phyloP scores from a whole-genome alignment of 805 yeast species.

The Ogataea naganishii region DNA sequence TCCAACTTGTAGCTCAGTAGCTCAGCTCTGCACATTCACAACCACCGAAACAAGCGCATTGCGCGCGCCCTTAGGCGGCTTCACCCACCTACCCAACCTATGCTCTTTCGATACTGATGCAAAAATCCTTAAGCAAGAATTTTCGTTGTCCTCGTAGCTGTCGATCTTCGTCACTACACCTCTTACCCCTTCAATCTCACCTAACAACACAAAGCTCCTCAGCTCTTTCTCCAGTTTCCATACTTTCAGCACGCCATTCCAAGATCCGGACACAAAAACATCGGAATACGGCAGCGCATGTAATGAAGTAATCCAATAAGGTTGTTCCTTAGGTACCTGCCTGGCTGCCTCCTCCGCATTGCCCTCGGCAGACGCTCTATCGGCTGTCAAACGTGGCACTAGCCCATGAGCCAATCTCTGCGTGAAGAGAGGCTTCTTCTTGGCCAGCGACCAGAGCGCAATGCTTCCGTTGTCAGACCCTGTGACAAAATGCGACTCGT shows the following conservation, averaged over 20 bases:
- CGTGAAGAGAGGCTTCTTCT: constrained; percentile 77
- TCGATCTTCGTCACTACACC: constrained; percentile 68
- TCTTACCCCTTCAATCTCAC: constrained; percentile 46
- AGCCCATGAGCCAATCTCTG: constrained; percentile 74
- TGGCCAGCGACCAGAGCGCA: constrained; percentile 82
- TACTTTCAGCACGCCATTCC: constrained; percentile 66
- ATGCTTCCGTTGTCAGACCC: constrained; percentile 93
- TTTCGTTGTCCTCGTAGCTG: constrained; percentile 40
- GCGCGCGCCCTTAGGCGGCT: constrained; percentile 54
- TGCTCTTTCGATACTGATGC: constrained; percentile 80
- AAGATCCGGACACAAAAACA: constrained; percentile 80
- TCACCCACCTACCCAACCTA: constrained; percentile 80
- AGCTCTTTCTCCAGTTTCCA: constrained; percentile 69
- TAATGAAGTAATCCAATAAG: constrained; percentile 79
- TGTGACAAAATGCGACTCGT: constrained; percentile 86
- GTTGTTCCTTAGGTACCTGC: constrained; percentile 66
- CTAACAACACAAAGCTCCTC: constrained; percentile 51
- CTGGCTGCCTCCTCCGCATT: constrained; percentile 23
- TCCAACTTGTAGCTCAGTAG: constrained; percentile 2
- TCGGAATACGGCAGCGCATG: constrained; percentile 81
- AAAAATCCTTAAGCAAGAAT: constrained; percentile 43
- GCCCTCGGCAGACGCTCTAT: constrained; percentile 47
- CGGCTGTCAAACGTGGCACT: constrained; percentile 30
- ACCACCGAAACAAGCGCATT: constrained; percentile 60
- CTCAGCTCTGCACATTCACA: constrained; percentile 22